Percentiles rank a stretch among this genome's conserved stretches.
phyloP scores from a whole-genome alignment of 371 early-diverging fungal species.

The Dentiscutata heterogama region DNA sequence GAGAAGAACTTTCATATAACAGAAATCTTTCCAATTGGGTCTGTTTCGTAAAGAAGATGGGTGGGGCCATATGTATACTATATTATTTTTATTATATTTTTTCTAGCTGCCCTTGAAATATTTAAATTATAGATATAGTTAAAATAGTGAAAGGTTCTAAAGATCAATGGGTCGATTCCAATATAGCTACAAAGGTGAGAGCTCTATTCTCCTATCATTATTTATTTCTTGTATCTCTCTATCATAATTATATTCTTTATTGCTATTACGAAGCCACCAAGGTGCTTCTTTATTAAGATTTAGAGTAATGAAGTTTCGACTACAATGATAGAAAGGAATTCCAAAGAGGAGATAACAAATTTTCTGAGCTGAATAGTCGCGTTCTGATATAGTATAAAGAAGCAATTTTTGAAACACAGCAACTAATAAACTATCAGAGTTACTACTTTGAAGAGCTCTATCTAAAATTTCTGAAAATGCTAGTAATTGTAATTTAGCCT shows the following conservation, averaged over 20 bases:
- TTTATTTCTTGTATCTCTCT: too few species aligned
- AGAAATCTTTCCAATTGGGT: not conserved
- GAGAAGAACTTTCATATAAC: not conserved
- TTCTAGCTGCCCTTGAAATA: too few species aligned
- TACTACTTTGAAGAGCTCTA: not conserved
- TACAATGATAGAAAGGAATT: not conserved
- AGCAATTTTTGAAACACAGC: not conserved
- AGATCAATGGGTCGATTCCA: not conserved
- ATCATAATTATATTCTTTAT: not conserved
- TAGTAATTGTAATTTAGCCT: not conserved
- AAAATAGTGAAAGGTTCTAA: not conserved
- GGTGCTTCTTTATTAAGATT: slow-evolving; percentile 1
- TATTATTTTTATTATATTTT: too few species aligned
- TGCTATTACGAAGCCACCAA: not conserved
- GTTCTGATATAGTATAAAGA: not conserved
- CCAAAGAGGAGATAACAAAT: not conserved
- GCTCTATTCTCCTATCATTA: not conserved
- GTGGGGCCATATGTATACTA: too few species aligned
- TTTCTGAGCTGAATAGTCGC: not conserved
- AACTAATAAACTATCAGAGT: not conserved
- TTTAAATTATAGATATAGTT: not conserved
- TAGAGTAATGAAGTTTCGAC: not conserved
- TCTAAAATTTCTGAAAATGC: not conserved
- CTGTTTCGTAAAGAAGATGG: too few species aligned
- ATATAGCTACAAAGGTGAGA: not conserved